These are phyloP conservation scores for Prosopis cineraria DNA, from an alignment of 306 rosid species.

Conservation along the genomic window DNA sequence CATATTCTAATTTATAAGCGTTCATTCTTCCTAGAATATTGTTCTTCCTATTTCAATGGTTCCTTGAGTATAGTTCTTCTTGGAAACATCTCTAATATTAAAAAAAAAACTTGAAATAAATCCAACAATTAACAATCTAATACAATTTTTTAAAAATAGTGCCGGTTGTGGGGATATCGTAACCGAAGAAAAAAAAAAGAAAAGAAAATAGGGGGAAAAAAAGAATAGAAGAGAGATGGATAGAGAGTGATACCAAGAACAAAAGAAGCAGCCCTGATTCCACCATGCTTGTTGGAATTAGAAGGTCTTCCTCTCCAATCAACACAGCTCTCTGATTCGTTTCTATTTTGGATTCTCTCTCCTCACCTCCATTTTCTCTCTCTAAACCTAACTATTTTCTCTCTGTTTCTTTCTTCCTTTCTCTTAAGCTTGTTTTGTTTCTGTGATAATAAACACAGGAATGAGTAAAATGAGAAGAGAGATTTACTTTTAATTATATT, in stretches of 20 bases:
- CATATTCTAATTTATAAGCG: no score
- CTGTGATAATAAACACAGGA: neutral
- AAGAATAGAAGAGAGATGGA: neutral
- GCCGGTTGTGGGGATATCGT: no score
- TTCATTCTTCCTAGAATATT: no score
- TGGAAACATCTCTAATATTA: no score
- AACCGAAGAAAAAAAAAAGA: neutral
- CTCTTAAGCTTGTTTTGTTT: neutral
- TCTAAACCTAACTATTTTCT: neutral
- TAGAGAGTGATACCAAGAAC: conserved; percentile 30
- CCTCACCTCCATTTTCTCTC: neutral
- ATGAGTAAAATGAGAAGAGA: no score
- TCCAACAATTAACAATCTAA: no score
- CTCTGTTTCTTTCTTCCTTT: neutral
- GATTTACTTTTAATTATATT: no score
- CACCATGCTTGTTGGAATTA: conserved; percentile 67
- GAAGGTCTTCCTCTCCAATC: conserved; percentile 96
- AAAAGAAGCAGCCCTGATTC: conserved; percentile 69
- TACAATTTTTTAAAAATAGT: no score
- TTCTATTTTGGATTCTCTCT: neutral
- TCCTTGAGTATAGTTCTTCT: no score
- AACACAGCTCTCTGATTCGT: conserved; percentile 10
- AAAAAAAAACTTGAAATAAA: no score
- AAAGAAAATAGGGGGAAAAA: neutral
- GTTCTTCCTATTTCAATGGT: no score